These are phyloP conservation scores for Rhytidhysteron rufulum DNA, from an alignment of 2,329 filamentous ascomycete species.

Conservation along the genomic window DNA sequence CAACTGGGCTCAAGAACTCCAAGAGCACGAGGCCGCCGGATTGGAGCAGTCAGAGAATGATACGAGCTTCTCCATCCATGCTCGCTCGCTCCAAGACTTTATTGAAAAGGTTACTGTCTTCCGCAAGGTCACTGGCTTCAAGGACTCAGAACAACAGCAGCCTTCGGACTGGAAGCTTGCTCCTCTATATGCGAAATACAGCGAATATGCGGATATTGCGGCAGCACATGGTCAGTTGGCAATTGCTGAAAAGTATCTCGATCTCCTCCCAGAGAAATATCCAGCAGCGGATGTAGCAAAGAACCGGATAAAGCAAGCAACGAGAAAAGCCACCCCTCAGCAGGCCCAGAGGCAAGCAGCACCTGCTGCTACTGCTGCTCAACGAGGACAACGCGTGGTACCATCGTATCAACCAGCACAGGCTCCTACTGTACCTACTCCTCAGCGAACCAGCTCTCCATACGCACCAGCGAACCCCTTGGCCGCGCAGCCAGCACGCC, in stretches of 20 bases:
- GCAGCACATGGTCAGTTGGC: slow-evolving; percentile 83
- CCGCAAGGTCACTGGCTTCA: slow-evolving; percentile 87
- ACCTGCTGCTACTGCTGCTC: slow-evolving; percentile 25
- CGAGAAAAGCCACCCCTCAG: slow-evolving; percentile 56
- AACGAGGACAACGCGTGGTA: slow-evolving; percentile 32
- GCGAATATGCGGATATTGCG: slow-evolving; percentile 93
- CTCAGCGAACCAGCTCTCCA: slow-evolving; percentile 29
- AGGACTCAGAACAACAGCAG: slow-evolving; percentile 69
- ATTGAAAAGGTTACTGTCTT: slow-evolving; percentile 99
- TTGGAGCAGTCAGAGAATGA: slow-evolving; percentile 67
- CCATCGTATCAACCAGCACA: slow-evolving; percentile 32
- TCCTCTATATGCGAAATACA: slow-evolving; percentile 87
- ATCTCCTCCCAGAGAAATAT: slow-evolving; percentile 78
- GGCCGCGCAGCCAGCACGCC: slow-evolving; percentile 19
- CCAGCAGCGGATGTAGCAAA: slow-evolving; percentile 83
- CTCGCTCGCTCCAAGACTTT: slow-evolving; percentile 81
- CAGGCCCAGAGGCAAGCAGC: slow-evolving; percentile 39
- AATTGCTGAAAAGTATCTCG: slow-evolving; percentile 85
- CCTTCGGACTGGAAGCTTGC: slow-evolving; percentile 83
- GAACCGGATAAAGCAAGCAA: slow-evolving; percentile 80
- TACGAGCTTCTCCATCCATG: slow-evolving; percentile 88
- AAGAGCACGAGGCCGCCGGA: slow-evolving; percentile 74
- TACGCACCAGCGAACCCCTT: slow-evolving; percentile 31
- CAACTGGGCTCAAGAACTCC: slow-evolving; percentile 89
- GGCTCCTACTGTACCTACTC: slow-evolving; percentile 15